Base-by-base conservation (phyloP, 2,329 filamentous ascomycete genomes). In the Colletotrichum orchidophilum region DNA sequence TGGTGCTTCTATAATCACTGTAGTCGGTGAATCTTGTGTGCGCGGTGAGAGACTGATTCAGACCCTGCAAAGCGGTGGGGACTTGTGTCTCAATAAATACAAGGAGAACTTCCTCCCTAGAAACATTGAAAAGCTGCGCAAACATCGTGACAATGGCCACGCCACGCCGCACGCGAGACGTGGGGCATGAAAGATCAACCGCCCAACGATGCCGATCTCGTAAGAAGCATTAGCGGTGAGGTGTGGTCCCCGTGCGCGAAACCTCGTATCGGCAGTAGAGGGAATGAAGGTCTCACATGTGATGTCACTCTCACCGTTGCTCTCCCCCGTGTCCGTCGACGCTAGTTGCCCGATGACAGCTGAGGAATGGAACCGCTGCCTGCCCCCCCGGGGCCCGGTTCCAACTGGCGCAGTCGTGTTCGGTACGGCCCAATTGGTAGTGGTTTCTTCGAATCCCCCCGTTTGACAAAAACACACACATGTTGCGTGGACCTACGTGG, bases 271-370 rank as follows among this genome's bases (percentile, higher is more conserved):
- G 9, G 9, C 18, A 39, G 29, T 21, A 24, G 58, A 50, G 31
- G 58, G 27, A 61, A 31, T 49, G 26, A 21, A 31, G 5, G 60
- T 63, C 60, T 63, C 60, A 63, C 49, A 27, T n/a, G 49, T 63
- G 60, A 63, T 63, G 60, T 63, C 60, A 63, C 24, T 21, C 15
- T n/a, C 31, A 53, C 27, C 49, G 60, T 29, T 63, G 31, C 42
- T 53, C 9, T 39, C 31, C 21, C 46, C 35, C 31, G 49, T 31
- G 31, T 63, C 31, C 15, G 31, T 53, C 8, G 26, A 9, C 60
- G 15, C 46, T 39, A 39, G 46, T 21, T 35, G 60, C 49, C 29
- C 24, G 8, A 46, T 8, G 46, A 13, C 29, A 26, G 31, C 46
- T n/a, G 15, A 9, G 24, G 24, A 63, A 15, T 21, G 49, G 18